phyloP scores from a whole-genome alignment of 2,329 filamentous ascomycete species.

The Phaeophleospora eucalypticola region DNA sequence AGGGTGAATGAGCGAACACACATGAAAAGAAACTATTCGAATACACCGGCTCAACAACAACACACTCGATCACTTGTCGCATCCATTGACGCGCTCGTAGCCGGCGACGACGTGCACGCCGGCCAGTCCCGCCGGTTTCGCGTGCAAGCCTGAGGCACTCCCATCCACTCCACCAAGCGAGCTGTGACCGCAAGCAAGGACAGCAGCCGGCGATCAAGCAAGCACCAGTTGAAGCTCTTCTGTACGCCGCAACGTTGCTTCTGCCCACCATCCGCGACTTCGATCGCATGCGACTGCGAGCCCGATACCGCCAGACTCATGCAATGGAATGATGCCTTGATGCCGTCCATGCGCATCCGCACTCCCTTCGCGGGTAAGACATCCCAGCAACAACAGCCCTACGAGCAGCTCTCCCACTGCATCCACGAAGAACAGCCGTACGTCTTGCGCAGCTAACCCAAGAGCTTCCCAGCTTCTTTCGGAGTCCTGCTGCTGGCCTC shows the following conservation, averaged over 20 bases:
- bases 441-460: constrained; percentile 8
- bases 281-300: neutral
- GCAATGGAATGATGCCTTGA: constrained; percentile 18
- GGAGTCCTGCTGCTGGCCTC: constrained; percentile 61
- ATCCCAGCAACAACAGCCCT: neutral
- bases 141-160: neutral
- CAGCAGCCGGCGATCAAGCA: too few species aligned
- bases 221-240: neutral
- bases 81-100: too few species aligned
- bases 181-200: neutral
- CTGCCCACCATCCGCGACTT: neutral
- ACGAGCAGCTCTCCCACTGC: neutral
- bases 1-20: neutral
- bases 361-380: constrained; percentile 79
- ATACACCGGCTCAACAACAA: neutral
- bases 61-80: too few species aligned
- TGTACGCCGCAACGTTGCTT: neutral
- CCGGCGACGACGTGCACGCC: too few species aligned
- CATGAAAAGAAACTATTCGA: neutral
- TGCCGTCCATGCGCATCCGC: constrained; percentile 70
- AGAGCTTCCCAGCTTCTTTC: constrained; percentile 40
- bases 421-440: too few species aligned
- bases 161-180: too few species aligned
- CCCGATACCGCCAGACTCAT: neutral
- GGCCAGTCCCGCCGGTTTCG: neutral